Evolutionary conservation across 2,329 filamentous ascomycete species (phyloP).

Genomic region (Emmonsiellopsis sp.): DNA sequence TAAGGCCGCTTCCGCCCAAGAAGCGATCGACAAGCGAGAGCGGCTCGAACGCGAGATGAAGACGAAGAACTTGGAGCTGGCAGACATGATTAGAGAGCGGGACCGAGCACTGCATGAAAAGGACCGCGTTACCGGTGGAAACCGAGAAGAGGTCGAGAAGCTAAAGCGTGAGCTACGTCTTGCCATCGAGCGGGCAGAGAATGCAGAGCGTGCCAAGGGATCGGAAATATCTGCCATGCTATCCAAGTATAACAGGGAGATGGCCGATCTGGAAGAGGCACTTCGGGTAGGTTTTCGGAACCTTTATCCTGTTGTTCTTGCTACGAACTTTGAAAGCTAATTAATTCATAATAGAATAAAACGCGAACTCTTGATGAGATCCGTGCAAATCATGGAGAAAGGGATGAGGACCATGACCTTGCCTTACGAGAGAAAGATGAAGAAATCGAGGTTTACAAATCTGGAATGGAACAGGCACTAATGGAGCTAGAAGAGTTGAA

Average conservation of each 20-base stretch:
- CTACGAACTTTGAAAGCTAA: conserved; percentile 12
- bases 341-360: conserved; percentile 56
- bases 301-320: neutral
- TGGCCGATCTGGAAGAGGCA: conserved; percentile 91
- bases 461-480: conserved; percentile 91
- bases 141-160: conserved; percentile 91
- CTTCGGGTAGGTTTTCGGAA: conserved; percentile 41
- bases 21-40: conserved; percentile 89
- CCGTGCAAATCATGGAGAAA: conserved; percentile 66
- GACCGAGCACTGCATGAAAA: conserved; percentile 90
- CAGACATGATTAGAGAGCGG: conserved; percentile 95
- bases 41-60: conserved; percentile 96
- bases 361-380: conserved; percentile 76
- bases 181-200: conserved; percentile 84
- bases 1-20: conserved; percentile 92
- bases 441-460: conserved; percentile 95
- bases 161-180: conserved; percentile 86
- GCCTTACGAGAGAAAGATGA: conserved; percentile 90
- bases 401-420: conserved; percentile 75
- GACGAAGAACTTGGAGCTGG: conserved; percentile 97
- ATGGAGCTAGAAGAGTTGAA: conserved; percentile 85
- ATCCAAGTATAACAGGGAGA: conserved; percentile 91
- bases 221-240: conserved; percentile 92
- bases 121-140: conserved; percentile 73
- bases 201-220: conserved; percentile 84